Evolutionary conservation across 768 basidiomycete species (phyloP).

Genomic region (Tricholoma saponaceum): DNA sequence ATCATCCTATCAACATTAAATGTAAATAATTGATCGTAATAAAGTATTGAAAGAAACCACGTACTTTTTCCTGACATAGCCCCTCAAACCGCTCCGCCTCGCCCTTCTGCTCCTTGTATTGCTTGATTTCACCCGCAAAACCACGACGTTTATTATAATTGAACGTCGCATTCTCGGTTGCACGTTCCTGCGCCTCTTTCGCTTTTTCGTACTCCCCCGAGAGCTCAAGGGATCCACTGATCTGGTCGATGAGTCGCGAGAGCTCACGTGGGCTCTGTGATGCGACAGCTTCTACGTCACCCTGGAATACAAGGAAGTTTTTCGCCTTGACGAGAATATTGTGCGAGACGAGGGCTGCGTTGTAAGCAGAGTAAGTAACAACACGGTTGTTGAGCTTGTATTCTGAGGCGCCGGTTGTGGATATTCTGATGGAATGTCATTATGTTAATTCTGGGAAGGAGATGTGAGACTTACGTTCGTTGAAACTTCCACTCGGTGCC

Average conservation of each 20-base stretch:
- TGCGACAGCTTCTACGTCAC: slow-evolving; percentile 97
- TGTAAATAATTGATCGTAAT: not conserved
- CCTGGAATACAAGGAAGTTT: slow-evolving; percentile 99
- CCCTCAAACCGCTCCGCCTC: slow-evolving; percentile 88
- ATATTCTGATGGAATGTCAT: slow-evolving; percentile 56
- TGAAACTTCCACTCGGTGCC: slow-evolving; percentile 89
- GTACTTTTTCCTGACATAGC: slow-evolving; percentile 68
- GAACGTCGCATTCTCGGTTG: slow-evolving; percentile 91
- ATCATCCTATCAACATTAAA: slow-evolving; percentile 53
- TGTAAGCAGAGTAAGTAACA: slow-evolving; percentile 88
- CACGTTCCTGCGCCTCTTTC: slow-evolving; percentile 81
- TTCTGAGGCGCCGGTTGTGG: slow-evolving; percentile 82
- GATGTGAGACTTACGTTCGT: slow-evolving; percentile 65
- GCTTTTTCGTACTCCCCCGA: slow-evolving; percentile 86
- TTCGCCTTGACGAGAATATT: slow-evolving; percentile 99
- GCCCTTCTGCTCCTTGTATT: slow-evolving; percentile 94
- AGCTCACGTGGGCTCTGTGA: slow-evolving; percentile 91
- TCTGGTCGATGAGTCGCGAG: slow-evolving; percentile 89
- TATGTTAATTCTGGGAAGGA: not conserved
- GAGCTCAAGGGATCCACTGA: slow-evolving; percentile 90
- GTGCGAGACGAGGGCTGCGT: slow-evolving; percentile 78
- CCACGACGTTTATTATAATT: slow-evolving; percentile 94
- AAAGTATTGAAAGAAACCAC: slow-evolving; percentile 18
- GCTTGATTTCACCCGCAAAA: slow-evolving; percentile 92
- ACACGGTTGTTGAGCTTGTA: slow-evolving; percentile 81